phyloP scores from a whole-genome alignment of 441 rosid genomes.

The Hypseocharis bilobata region DNA sequence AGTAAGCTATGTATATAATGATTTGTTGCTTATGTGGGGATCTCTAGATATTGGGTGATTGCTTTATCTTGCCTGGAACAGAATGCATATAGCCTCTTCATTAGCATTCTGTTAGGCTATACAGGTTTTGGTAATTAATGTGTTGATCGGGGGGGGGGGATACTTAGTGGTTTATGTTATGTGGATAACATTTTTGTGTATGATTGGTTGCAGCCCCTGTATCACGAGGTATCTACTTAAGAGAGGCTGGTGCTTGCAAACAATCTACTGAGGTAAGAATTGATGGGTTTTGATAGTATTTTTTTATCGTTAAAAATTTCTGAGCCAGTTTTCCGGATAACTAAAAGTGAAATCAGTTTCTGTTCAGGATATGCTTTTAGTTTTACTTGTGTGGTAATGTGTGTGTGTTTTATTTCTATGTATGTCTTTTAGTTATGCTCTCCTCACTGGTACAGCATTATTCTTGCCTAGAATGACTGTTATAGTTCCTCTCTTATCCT shows the following conservation, averaged over 20 bases:
- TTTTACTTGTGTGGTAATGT: not conserved
- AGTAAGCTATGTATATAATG: not conserved
- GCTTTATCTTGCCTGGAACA: conserved; percentile 1
- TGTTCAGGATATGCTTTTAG: conserved; percentile 4
- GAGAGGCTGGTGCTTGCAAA: conserved; percentile 66
- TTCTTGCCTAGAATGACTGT: not conserved
- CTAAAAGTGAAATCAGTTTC: not conserved
- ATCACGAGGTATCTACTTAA: conserved; percentile 77
- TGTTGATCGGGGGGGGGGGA: not conserved
- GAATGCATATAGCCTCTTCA: not conserved
- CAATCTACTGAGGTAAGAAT: conserved; percentile 69
- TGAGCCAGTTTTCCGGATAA: conserved; percentile 16
- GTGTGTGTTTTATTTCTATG: not conserved
- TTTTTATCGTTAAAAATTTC: not conserved
- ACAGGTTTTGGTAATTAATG: not conserved
- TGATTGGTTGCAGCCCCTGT: conserved; percentile 54
- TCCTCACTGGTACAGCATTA: not conserved
- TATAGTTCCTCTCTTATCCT: not conserved
- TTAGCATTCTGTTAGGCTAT: not conserved
- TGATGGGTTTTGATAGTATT: conserved; percentile 11
- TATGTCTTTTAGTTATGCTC: not conserved
- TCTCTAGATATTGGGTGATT: conserved; percentile 1
- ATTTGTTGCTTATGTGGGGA: not conserved
- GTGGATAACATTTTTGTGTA: conserved; percentile 7
- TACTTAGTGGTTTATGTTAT: conserved; percentile 2